Base-by-base conservation (phyloP, 345 rosid species). In the Cardamine chenopodiifolia region DNA sequence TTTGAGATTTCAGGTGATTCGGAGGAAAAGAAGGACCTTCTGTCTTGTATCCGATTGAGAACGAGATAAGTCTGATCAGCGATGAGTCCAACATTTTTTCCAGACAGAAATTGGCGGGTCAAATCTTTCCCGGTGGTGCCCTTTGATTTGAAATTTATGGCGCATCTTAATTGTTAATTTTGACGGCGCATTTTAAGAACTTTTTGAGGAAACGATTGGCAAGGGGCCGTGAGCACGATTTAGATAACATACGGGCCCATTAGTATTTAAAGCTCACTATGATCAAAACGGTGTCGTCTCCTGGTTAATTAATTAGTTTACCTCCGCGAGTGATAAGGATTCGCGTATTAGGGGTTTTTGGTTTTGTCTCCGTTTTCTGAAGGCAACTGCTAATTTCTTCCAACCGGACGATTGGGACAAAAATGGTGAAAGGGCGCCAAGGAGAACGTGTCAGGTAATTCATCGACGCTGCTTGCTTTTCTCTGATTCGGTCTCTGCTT, bases 361-460 rank as follows among this genome's bases (percentile, higher is more conserved):
- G 2, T 47, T 62, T 40, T 5, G 70, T 53, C 71, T 22, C 64
- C 65, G 58, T 44, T 42, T 65, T n/a, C 40, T 64, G 39, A 55
- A 73, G 45, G 29, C 71, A 66, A 66, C 15, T 18, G 60, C 52
- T n/a, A 39, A 47, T 45, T 56, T 47, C 42, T 34, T 48, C 60
- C 60, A 23, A 12, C 66, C 59, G 71, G 58, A 23, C 64, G 19
- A 73, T 42, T 73, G 48, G 20, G 20, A 14, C 7, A 2, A 55
- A 59, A 83, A 90, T 88, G 96, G 96, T 88, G 72, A 92, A 90
- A 85, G 91, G 91, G 31, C 90, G 96, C 39, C 89, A 90, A 79
- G 98, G 98, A 73, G 98, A 92, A 83, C 82, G 89, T 55, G 90
- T 92, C 82, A 88, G 96, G 96, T 89, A 8, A 2, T 18, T 17